A percentile compares a stretch with the other conserved stretches of the same genome.
phyloP scores from a whole-genome alignment of 139 green algal genomes.

The Astrephomene gubernaculifera region DNA sequence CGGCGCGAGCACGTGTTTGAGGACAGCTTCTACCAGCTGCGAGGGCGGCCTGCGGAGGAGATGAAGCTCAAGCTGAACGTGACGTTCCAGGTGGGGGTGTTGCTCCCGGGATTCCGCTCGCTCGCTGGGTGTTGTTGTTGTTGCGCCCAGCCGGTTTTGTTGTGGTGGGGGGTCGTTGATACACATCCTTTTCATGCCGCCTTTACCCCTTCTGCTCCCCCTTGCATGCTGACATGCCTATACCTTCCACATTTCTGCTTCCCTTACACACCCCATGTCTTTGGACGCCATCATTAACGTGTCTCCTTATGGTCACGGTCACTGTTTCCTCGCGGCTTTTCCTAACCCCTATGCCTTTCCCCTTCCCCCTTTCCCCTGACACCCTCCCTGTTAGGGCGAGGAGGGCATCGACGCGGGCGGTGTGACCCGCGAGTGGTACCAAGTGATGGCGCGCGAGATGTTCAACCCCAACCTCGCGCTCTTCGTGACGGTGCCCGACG shows the following conservation, averaged over 20 bases:
- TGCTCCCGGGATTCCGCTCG: too few relatives aligned
- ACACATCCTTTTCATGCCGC: too few relatives aligned
- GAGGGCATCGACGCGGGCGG: constrained; percentile 98
- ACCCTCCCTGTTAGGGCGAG: constrained; percentile 73
- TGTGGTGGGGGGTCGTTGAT: too few relatives aligned
- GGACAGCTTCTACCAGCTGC: constrained; percentile 98
- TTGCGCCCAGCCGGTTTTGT: too few relatives aligned
- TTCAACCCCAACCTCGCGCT: constrained; percentile 95
- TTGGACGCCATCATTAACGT: too few relatives aligned
- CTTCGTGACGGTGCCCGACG: constrained; percentile 87
- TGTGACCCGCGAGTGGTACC: constrained; percentile 96
- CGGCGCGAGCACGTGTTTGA: constrained; percentile 93
- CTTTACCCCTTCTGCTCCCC: background rate
- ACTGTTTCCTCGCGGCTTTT: too few relatives aligned
- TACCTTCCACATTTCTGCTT: too few relatives aligned
- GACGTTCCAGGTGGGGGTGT: constrained; percentile 76
- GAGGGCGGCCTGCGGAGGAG: constrained; percentile 82
- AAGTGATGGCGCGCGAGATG: constrained; percentile 95
- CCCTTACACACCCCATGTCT: too few relatives aligned
- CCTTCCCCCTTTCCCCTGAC: background rate
- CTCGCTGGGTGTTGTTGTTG: too few relatives aligned
- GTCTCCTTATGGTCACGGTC: too few relatives aligned
- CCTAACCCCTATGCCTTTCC: background rate
- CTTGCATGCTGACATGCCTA: background rate
- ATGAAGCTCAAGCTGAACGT: constrained; percentile 85